Base-by-base conservation (phyloP, 179 eudicot genomes). In the Nepenthes alata region DNA sequence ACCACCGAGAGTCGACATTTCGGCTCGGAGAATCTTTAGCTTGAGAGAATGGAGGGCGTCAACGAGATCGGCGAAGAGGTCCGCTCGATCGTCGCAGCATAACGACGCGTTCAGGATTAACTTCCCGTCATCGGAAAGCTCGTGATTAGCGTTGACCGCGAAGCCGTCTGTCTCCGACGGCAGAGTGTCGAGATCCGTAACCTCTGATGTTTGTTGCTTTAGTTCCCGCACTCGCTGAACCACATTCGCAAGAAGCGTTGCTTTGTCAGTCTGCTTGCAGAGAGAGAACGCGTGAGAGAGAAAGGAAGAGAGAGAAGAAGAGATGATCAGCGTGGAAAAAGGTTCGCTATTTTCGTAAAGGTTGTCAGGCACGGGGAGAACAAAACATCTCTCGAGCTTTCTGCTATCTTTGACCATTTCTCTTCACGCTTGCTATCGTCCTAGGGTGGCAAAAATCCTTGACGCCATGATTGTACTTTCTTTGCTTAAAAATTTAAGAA, bases 61-160 rank as follows among this genome's bases (percentile, higher is more conserved):
- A 3, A 75, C 81, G 3, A 88, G 72, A 13, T 81, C 88, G 0
- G 81, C 58, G n/a, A 88, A 75, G n/a, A 88, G 75, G 63, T 83
- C 87, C 2, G 80, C 72, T 54, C 91, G 69, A 59, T 88, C 95
- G 25, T 88, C 88, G 54, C 91, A 88, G 48, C 91, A 85, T 57
- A 85, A 50, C 0, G 87, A 79, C 3, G 85, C 95, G 55, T 72
- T 88, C 0, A 88, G 61, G 8, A 83, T 35, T 2, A 77, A n/a
- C 50, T 65, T 67, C 5, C 65, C 59, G 38, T 65, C 14, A 10
- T 50, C 57, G 5, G 55, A 36, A 3, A 38, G 11, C 4, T 56
- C 54, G 61, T 47, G 37, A 50, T 11, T n/a, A 11, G 53, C n/a
- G 4, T 11, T 7, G 44, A 87, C 86, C 13, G 78, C 53, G 69